Percentiles rank a stretch among this genome's conserved stretches.
phyloP scores from a whole-genome alignment of 1,139 yeast genomes.

The Meyerozyma smithsonii region DNA sequence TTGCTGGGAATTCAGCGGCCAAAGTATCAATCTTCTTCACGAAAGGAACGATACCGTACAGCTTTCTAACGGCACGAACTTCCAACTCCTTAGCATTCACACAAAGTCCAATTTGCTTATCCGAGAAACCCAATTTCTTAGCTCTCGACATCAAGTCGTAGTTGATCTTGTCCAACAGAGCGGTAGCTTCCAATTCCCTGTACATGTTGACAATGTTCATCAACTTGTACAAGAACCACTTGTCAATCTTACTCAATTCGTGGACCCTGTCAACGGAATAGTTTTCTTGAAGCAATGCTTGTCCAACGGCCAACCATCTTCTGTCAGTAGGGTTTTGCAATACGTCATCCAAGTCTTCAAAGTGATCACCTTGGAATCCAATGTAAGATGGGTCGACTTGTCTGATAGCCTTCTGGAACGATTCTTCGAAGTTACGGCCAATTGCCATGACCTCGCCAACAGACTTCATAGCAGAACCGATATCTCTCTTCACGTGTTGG shows the following conservation, averaged over 20 bases:
- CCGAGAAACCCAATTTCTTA: slow-evolving; percentile 92
- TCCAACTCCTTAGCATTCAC: slow-evolving; percentile 68
- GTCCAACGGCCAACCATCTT: slow-evolving; percentile 98
- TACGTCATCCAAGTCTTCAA: slow-evolving; percentile 74
- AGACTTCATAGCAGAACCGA: slow-evolving; percentile 96
- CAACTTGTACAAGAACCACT: slow-evolving; percentile 92
- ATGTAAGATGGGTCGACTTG: slow-evolving; percentile 88
- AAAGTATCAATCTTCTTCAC: slow-evolving; percentile 96
- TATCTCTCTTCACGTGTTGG: slow-evolving; percentile 88
- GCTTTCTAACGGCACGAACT: slow-evolving; percentile 75
- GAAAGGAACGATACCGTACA: slow-evolving; percentile 78
- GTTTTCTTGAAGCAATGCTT: slow-evolving; percentile 85
- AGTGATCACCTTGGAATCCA: slow-evolving; percentile 89
- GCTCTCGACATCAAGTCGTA: slow-evolving; percentile 71
- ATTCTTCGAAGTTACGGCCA: slow-evolving; percentile 96
- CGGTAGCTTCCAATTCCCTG: slow-evolving; percentile 66
- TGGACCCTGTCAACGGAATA: slow-evolving; percentile 90
- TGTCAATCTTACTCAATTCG: slow-evolving; percentile 86
- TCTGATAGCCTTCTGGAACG: slow-evolving; percentile 96
- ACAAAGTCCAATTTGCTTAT: slow-evolving; percentile 81
- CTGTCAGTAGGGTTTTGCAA: slow-evolving; percentile 92
- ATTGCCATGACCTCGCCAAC: slow-evolving; percentile 99
- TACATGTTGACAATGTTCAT: slow-evolving; percentile 89
- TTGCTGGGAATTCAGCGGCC: slow-evolving; percentile 98
- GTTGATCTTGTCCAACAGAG: slow-evolving; percentile 50